A percentile compares a stretch with the other conserved stretches of the same genome.
Conservation (phyloP, 2,329 filamentous ascomycete species). For the Botrytis fabae region DNA sequence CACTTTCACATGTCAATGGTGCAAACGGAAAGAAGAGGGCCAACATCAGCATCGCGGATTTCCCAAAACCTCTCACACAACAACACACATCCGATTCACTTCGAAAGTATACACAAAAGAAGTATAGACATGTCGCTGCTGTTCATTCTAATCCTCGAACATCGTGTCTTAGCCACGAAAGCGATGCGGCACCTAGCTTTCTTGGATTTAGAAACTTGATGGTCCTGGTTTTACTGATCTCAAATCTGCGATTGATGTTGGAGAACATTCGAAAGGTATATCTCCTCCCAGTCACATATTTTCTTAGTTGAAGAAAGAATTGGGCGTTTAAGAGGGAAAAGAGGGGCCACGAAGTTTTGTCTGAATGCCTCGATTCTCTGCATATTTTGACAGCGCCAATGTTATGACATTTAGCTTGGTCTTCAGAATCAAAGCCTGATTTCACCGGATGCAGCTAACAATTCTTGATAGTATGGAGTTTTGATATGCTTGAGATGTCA, state of each 20-base stretch:
- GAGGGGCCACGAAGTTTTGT: background rate
- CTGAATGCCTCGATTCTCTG: background rate
- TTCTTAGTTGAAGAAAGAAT: background rate
- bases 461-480: slow-evolving; percentile 70
- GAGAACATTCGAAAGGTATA: slow-evolving; percentile 60
- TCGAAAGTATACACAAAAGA: slow-evolving; percentile 49
- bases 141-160: slow-evolving; percentile 71
- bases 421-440: background rate
- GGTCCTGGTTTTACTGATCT: slow-evolving; percentile 88
- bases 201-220: slow-evolving; percentile 94
- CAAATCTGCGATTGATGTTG: slow-evolving; percentile 90
- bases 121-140: slow-evolving; percentile 90
- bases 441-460: slow-evolving; percentile 25
- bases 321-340: background rate
- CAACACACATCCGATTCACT: slow-evolving; percentile 23
- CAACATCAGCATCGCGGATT: slow-evolving; percentile 22
- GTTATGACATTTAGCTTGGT: background rate
- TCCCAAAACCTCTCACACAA: slow-evolving; percentile 35
- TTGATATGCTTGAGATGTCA: slow-evolving; percentile 90
- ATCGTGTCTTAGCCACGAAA: slow-evolving; percentile 85
- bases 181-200: slow-evolving; percentile 73
- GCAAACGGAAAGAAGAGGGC: slow-evolving; percentile 16
- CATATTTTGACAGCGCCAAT: background rate
- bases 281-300: background rate
- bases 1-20: slow-evolving; percentile 33